Evolutionary conservation across 179 eudicot genomes (phyloP).

Genomic region (Carnegiea gigantea): DNA sequence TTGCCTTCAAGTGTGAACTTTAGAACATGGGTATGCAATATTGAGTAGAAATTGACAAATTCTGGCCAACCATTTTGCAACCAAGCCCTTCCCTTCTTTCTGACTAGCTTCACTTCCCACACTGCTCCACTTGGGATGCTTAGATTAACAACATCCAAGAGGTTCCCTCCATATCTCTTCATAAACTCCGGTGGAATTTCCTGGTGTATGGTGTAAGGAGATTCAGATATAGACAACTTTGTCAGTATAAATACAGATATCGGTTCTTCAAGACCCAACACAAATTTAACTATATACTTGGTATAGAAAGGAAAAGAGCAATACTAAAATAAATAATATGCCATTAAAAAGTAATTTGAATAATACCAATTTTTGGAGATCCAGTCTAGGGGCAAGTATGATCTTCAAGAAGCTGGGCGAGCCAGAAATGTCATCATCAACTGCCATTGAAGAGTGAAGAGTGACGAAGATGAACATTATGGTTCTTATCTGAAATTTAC

Average conservation of each 20-base stretch:
- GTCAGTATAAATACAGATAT: too few relatives aligned
- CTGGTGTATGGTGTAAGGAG: conserved; percentile 6
- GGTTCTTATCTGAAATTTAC: too few relatives aligned
- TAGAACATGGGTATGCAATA: conserved; percentile 35
- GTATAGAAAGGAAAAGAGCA: too few relatives aligned
- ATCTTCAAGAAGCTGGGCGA: conserved; percentile 19
- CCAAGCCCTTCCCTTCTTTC: conserved; percentile 28
- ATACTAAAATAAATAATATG: too few relatives aligned
- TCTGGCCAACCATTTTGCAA: conserved; percentile 51
- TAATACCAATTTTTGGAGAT: conserved; percentile 21
- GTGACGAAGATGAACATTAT: background rate
- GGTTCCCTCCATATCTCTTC: conserved; percentile 17
- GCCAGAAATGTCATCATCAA: background rate
- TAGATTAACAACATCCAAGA: conserved; percentile 13
- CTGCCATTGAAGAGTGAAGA: conserved; percentile 4
- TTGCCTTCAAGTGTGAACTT: conserved; percentile 42
- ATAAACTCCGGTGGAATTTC: conserved; percentile 27
- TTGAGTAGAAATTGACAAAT: conserved; percentile 38
- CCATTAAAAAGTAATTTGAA: too few relatives aligned
- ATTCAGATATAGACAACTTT: too few relatives aligned
- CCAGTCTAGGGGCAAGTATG: conserved; percentile 10
- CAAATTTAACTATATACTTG: too few relatives aligned
- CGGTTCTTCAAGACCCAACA: too few relatives aligned
- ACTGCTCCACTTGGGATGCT: conserved; percentile 20
- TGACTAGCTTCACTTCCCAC: conserved; percentile 39